phyloP scores from a whole-genome alignment of 257 asterid species.

The Plantago major region DNA sequence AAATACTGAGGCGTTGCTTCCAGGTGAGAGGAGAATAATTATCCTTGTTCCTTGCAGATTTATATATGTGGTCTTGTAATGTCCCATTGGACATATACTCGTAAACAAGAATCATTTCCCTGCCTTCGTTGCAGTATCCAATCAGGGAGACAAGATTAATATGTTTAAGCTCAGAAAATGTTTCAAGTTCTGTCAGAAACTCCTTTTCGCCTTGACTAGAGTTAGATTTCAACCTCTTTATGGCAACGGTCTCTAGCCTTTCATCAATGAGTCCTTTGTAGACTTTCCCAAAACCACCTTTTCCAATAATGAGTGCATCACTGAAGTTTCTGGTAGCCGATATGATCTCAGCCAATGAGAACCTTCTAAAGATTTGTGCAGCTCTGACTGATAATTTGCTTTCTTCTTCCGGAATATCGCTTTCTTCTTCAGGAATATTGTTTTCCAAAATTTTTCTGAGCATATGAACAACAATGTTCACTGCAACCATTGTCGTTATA shows the following conservation, averaged over 20 bases:
- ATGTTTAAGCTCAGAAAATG: conserved; percentile 30
- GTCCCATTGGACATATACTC: no score
- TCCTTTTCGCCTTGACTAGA: conserved; percentile 37
- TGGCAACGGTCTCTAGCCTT: conserved; percentile 28
- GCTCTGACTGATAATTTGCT: no score
- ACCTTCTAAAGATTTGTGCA: no score
- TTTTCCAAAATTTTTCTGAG: no score
- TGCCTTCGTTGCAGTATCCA: conserved; percentile 34
- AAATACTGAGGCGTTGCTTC: conserved; percentile 32
- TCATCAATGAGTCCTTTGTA: conserved; percentile 31
- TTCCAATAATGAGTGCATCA: conserved; percentile 29
- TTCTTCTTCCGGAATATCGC: no score
- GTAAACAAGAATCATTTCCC: conserved; percentile 33
- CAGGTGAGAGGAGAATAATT: conserved; percentile 20
- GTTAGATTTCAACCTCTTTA: conserved; percentile 28
- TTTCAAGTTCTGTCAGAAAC: conserved; percentile 33
- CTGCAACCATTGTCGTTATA: no score
- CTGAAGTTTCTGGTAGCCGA: conserved; percentile 28
- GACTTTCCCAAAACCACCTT: conserved; percentile 38
- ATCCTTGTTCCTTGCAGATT: conserved; percentile 11
- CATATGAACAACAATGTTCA: no score
- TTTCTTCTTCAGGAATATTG: no score
- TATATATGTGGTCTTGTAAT: conserved; percentile 32
- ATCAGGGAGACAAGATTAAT: conserved; percentile 37
- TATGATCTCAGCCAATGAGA: no score